A percentile compares a stretch with the other conserved stretches of the same genome.
phyloP scores from a whole-genome alignment of 179 eudicot species.

The Heliamphora pulchella region DNA sequence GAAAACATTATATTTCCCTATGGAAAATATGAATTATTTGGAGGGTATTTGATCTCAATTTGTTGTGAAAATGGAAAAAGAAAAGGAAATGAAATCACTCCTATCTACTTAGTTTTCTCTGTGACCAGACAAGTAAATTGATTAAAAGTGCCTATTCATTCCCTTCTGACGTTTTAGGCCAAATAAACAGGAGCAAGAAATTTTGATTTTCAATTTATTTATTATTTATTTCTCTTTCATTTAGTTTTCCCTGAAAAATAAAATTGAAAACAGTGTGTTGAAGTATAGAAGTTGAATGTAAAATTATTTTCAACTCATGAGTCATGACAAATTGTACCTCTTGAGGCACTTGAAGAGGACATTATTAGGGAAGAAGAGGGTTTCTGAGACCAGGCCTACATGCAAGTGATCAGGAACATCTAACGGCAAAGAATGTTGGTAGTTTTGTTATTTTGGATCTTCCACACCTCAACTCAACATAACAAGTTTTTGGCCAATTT shows the following conservation, averaged over 20 bases:
- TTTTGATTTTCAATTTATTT: neutral
- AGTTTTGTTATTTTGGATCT: too few species aligned
- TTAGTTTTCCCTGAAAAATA: neutral
- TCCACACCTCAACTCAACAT: neutral
- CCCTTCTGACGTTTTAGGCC: neutral
- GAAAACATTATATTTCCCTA: neutral
- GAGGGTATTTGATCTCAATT: neutral
- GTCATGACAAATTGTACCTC: neutral
- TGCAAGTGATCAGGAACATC: neutral
- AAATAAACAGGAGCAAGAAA: conserved; percentile 5
- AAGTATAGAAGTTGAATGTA: neutral
- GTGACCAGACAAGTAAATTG: neutral
- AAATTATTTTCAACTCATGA: neutral
- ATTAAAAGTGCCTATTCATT: neutral
- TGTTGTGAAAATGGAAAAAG: neutral
- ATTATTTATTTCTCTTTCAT: neutral
- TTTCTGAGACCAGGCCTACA: neutral
- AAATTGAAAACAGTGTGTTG: neutral
- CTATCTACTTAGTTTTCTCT: neutral
- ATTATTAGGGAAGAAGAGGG: neutral
- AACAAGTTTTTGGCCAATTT: neutral
- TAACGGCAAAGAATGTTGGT: too few species aligned
- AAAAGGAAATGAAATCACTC: neutral
- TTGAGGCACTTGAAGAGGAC: neutral
- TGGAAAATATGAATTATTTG: neutral